Evolutionary conservation across 1,284 basidiomycete genomes (phyloP).

Genomic region (Heterobasidion occidentale): DNA sequence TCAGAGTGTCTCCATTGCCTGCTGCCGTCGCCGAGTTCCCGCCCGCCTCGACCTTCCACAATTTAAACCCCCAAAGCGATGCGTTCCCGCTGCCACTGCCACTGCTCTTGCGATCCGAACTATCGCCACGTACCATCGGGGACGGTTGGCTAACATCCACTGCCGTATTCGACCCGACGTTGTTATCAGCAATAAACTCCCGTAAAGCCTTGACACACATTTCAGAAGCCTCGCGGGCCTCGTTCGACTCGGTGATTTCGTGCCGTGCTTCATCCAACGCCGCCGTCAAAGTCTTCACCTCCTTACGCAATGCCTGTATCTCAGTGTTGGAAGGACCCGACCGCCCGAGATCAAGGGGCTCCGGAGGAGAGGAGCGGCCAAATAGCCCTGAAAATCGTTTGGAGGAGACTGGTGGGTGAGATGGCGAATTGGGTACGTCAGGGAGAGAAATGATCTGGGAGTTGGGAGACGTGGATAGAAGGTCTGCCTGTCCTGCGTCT

Average conservation of each 20-base stretch:
- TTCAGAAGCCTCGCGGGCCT: conserved; percentile 84
- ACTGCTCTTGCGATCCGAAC: conserved; percentile 5
- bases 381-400: conserved; percentile 48
- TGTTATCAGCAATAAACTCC: conserved; percentile 78
- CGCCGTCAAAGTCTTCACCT: conserved; percentile 48
- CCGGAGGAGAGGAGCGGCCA: conserved; percentile 25
- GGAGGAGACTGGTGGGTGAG: conserved; percentile 22
- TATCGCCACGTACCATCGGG: conserved; percentile 10
- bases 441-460: conserved; percentile 17
- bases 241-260: conserved; percentile 69
- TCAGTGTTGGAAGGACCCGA: conserved; percentile 12
- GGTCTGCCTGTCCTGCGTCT: conserved; percentile 11
- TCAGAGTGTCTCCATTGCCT: conserved; percentile 7
- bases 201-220: conserved; percentile 74
- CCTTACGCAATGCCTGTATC: conserved; percentile 53
- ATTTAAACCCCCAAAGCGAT: conserved; percentile 36
- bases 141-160: conserved; percentile 14
- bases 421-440: conserved; percentile 5
- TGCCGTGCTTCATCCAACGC: conserved; percentile 58
- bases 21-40: conserved; percentile 12
- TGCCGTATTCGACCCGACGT: conserved; percentile 35
- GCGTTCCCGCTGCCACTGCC: conserved; percentile 2
- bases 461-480: conserved; percentile 16
- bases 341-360: conserved; percentile 3
- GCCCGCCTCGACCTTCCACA: conserved; percentile 44